Base-by-base conservation (phyloP, 768 basidiomycete genomes). In the Asterophora parasitica region DNA sequence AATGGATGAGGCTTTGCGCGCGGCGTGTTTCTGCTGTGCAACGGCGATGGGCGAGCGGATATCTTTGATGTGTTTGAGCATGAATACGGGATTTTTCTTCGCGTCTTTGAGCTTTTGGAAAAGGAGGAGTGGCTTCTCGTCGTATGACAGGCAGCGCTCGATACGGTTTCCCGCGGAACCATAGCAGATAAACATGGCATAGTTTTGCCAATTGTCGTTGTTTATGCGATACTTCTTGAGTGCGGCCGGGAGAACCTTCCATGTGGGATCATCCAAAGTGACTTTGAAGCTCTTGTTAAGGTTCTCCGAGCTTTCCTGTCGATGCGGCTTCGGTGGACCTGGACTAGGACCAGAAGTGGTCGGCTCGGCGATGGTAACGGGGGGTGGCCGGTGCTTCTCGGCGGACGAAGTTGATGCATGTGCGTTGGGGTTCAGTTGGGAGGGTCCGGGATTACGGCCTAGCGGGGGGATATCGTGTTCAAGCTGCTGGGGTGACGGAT, bases 111-210 rank as follows among this genome's bases (percentile, higher is more conserved):
- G 78, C 63, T 89, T 92, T 65, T 98, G 96, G 73, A 99, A 99
- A 33, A 99, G 81, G 40, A 98, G 75, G 28, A 99, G 73, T 0
- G 96, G 96, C 61, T 98, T 98, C 70, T 99, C 96, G 61, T 99
- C 96, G 58, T 96, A 97, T 60, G 89, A 89, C 46, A 99, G 69
- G 69, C 96, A 99, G 28, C 96, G 84, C 65, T 99, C 96, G 68
- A 83, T 82, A 17, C 85, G 82, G 58, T 82, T 83, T 49, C 81
- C 92, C 44, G 92, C 75, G 44, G 86, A 85, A 9, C 94, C 95
- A 65, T 95, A 97, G 58, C 95, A 98, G 51, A 99, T 98, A 69
- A 99, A 99, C 86, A 99, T 89, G 23, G 96, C 96, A 70, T 98
- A 99, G 59, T 92, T 90, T 72, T 92, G 87, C 96, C 96, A 99